Percentiles rank a stretch among this genome's conserved stretches.
Evolutionary conservation across 108 stramenopile genomes (phyloP).

Genomic region (Pelagomonas calceolata): DNA sequence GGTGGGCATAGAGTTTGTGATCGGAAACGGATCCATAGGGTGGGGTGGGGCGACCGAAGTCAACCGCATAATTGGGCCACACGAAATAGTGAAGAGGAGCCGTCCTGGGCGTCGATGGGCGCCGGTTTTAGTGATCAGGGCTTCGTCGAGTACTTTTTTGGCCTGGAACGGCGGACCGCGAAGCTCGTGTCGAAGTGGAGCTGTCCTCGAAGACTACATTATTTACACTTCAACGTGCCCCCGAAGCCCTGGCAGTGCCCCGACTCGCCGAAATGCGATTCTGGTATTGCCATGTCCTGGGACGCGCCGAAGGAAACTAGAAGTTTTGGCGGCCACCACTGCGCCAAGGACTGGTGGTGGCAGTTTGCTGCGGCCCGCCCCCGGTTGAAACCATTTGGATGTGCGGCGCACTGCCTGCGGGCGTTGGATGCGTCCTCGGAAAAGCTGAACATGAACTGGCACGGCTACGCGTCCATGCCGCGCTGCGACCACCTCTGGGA

Average conservation of each 20-base stretch:
- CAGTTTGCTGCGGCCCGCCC: background rate
- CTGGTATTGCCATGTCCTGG: background rate
- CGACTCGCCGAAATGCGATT: background rate
- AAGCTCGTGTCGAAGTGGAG: background rate
- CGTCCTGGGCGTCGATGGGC: background rate
- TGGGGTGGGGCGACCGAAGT: background rate
- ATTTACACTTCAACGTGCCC: background rate
- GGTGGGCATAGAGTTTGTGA: background rate
- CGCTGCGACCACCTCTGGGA: slow-evolving; percentile 1
- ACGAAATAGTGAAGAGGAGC: background rate
- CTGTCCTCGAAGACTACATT: background rate
- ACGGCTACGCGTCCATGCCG: background rate
- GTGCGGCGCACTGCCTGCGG: background rate
- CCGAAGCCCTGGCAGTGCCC: background rate
- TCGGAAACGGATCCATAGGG: background rate
- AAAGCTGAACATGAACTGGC: background rate
- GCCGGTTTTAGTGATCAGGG: background rate
- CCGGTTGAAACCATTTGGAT: background rate
- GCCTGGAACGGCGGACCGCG: background rate
- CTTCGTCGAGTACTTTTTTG: background rate
- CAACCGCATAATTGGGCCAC: background rate
- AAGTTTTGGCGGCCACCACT: background rate
- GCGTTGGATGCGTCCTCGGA: background rate
- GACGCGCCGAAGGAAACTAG: background rate
- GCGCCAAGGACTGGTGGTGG: background rate